Conservation (phyloP, 163 green algal species). For the Prototheca cutis region DNA sequence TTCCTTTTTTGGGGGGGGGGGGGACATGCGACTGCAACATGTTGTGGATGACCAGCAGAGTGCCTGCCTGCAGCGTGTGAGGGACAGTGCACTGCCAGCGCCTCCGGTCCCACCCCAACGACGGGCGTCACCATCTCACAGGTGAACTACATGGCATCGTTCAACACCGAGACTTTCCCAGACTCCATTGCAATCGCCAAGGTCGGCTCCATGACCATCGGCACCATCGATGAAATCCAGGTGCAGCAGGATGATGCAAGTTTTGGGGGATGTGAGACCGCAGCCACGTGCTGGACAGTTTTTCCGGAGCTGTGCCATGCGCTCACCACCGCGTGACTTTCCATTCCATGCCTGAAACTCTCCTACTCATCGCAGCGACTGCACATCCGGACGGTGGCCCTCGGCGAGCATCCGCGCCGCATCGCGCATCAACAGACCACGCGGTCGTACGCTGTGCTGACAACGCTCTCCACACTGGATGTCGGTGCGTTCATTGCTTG, state of each 20-base stretch:
- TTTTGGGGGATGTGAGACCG: no score
- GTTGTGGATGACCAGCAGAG: background rate
- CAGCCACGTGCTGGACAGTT: no score
- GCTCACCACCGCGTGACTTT: no score
- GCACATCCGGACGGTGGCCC: constrained; percentile 80
- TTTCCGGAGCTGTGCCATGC: no score
- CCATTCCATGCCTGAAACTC: no score
- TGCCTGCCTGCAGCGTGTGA: background rate
- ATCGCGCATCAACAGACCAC: constrained; percentile 73
- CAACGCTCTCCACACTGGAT: constrained; percentile 9
- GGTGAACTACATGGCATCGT: constrained; percentile 67
- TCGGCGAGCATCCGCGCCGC: constrained; percentile 82
- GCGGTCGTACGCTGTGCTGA: constrained; percentile 30
- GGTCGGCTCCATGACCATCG: constrained; percentile 64
- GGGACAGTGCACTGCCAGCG: no score
- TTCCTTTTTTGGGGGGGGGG: background rate
- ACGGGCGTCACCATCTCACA: no score
- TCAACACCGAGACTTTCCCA: constrained; percentile 64
- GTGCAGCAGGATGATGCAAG: no score
- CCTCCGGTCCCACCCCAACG: no score
- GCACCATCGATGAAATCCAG: constrained; percentile 79
- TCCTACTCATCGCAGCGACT: constrained; percentile 81
- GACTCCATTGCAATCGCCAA: constrained; percentile 76
- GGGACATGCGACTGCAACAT: background rate
- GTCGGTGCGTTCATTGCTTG: constrained; percentile 1